Evolutionary conservation across 2,329 filamentous ascomycete species (phyloP).

Genomic region (Colletotrichum truncatum): DNA sequence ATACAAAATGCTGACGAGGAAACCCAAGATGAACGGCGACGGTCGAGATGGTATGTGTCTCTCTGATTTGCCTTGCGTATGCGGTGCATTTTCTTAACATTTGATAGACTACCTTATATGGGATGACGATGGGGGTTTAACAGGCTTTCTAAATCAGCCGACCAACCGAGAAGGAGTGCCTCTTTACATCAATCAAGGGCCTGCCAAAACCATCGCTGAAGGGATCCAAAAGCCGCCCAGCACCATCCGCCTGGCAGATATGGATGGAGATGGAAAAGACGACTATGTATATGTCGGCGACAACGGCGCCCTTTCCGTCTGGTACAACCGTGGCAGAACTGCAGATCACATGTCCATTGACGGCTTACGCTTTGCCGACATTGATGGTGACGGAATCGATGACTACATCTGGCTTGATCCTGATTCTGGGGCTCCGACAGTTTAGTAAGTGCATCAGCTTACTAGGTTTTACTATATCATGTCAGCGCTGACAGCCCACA

Average conservation of each 20-base stretch:
- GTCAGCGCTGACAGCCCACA: no score
- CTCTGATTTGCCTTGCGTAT: no score
- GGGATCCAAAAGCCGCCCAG: slow-evolving; percentile 19
- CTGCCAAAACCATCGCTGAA: slow-evolving; percentile 20
- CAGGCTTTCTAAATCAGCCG: slow-evolving; percentile 30
- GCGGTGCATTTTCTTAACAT: no score
- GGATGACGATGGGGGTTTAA: slow-evolving; percentile 29
- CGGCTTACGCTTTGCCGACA: slow-evolving; percentile 25
- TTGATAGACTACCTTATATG: slow-evolving; percentile 33
- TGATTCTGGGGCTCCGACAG: slow-evolving; percentile 12
- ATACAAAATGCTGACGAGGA: no score
- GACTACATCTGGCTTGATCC: slow-evolving; percentile 34
- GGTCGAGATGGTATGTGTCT: slow-evolving; percentile 31
- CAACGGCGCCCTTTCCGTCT: slow-evolving; percentile 21
- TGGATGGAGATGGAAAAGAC: slow-evolving; percentile 32
- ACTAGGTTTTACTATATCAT: no score
- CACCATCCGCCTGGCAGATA: slow-evolving; percentile 33
- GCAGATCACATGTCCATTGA: slow-evolving; percentile 20
- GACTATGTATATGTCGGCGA: slow-evolving; percentile 24
- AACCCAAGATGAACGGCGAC: slow-evolving; percentile 21
- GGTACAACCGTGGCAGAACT: slow-evolving; percentile 27
- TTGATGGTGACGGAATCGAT: slow-evolving; percentile 16
- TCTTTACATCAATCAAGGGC: slow-evolving; percentile 28
- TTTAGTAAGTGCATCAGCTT: no score
- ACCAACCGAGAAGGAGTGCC: slow-evolving; percentile 29